These are phyloP conservation scores for Parathielavia appendiculata DNA, from an alignment of 495 filamentous ascomycete genomes.

Conservation along the genomic window DNA sequence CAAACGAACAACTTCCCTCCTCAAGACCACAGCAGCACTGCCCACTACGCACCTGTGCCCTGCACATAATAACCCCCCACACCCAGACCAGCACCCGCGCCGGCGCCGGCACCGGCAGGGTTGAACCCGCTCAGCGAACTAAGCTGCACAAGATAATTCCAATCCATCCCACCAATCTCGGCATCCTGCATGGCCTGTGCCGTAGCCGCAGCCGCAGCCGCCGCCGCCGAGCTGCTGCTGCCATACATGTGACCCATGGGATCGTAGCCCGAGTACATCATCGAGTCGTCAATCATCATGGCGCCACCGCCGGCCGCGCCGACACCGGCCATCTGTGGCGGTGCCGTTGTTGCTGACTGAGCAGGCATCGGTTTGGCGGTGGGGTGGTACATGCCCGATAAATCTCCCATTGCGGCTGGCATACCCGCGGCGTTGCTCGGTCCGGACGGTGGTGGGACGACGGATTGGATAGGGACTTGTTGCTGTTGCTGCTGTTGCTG, in stretches of 20 bases:
- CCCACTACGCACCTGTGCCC: no score
- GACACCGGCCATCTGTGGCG: conserved; percentile 19
- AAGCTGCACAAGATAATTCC: conserved; percentile 42
- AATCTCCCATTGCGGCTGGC: neutral
- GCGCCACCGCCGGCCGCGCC: neutral
- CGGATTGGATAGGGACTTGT: neutral
- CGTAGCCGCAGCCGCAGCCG: neutral
- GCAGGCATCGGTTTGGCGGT: conserved; percentile 17
- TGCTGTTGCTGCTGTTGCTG: neutral
- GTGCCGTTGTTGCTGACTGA: neutral
- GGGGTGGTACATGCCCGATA: conserved; percentile 16
- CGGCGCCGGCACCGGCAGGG: conserved; percentile 5
- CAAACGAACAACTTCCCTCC: no score
- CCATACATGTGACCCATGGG: conserved; percentile 20
- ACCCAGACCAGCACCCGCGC: no score
- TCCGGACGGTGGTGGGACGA: neutral
- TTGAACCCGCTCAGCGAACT: conserved; percentile 34
- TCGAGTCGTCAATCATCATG: conserved; percentile 28
- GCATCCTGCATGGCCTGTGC: conserved; percentile 34
- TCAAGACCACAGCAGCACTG: no score
- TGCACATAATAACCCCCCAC: no score
- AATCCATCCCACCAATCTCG: conserved; percentile 42
- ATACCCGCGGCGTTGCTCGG: neutral
- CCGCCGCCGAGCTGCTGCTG: neutral
- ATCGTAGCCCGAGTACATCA: conserved; percentile 30